phyloP scores from a whole-genome alignment of 352 stramenopile species.

The Phytophthora pistaciae region DNA sequence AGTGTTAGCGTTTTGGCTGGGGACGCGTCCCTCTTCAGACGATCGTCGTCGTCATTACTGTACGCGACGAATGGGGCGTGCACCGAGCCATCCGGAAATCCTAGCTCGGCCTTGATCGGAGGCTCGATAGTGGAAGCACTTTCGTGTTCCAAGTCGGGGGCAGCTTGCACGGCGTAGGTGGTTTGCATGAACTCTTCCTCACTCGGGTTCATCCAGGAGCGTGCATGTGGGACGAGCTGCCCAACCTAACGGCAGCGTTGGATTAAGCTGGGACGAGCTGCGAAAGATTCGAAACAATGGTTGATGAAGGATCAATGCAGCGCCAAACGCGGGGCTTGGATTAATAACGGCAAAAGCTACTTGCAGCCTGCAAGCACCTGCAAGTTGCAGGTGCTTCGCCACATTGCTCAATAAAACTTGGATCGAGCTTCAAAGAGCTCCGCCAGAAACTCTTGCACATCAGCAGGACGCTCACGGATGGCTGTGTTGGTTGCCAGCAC shows the following conservation, averaged over 20 bases:
- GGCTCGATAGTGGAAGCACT: not conserved
- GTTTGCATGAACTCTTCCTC: too few species aligned
- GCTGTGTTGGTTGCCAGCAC: conserved; percentile 68
- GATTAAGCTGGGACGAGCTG: not conserved
- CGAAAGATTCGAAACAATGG: not conserved
- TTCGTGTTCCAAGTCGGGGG: not conserved
- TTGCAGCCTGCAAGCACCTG: too few species aligned
- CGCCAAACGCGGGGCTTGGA: not conserved
- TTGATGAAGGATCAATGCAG: too few species aligned
- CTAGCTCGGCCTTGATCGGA: not conserved
- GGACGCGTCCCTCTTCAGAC: not conserved
- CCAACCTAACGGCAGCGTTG: not conserved
- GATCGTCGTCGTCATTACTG: not conserved
- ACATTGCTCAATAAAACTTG: conserved; percentile 61
- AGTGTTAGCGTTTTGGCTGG: not conserved
- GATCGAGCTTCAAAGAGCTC: conserved; percentile 77
- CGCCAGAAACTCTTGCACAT: conserved; percentile 60
- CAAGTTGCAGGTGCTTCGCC: not conserved
- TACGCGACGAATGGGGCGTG: not conserved
- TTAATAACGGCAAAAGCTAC: not conserved
- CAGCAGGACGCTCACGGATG: conserved; percentile 66
- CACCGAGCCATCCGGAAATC: not conserved
- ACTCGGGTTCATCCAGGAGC: too few species aligned
- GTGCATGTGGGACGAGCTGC: not conserved
- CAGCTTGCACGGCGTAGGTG: not conserved